Percentiles rank a stretch among this genome's conserved stretches.
phyloP scores from a whole-genome alignment of 306 rosid genomes.

The Vigna trinervia region DNA sequence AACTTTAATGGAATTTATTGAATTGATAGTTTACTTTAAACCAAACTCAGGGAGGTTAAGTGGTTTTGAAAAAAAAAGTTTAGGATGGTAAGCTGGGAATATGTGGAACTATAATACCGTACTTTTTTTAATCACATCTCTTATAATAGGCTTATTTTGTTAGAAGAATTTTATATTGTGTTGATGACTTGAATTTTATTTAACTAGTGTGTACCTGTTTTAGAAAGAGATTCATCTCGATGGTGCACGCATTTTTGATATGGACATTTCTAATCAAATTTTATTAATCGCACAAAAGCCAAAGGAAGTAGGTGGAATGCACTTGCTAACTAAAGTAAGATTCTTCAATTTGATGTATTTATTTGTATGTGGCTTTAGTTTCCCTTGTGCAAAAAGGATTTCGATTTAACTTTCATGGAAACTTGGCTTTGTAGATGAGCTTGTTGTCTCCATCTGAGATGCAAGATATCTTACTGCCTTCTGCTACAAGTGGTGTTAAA shows the following conservation, averaged over 20 bases:
- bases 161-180: slow-evolving; percentile 5
- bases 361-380: slow-evolving; percentile 29
- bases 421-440: slow-evolving; percentile 71
- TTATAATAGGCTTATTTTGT: slow-evolving; percentile 1
- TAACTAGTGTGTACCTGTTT: slow-evolving; percentile 44
- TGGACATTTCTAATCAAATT: slow-evolving; percentile 69
- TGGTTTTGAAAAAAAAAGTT: background rate
- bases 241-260: slow-evolving; percentile 75
- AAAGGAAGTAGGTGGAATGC: slow-evolving; percentile 56
- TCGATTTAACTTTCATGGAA: slow-evolving; percentile 31
- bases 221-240: slow-evolving; percentile 69
- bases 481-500: slow-evolving; percentile 57
- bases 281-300: slow-evolving; percentile 75
- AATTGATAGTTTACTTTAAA: background rate
- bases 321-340: slow-evolving; percentile 73
- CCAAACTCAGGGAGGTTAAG: background rate
- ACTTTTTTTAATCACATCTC: background rate
- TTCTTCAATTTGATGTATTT: slow-evolving; percentile 36
- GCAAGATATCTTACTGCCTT: slow-evolving; percentile 79
- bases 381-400: slow-evolving; percentile 26
- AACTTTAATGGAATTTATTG: background rate
- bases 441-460: slow-evolving; percentile 78
- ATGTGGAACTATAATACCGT: background rate
- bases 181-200: slow-evolving; percentile 38
- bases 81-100: background rate